Evolutionary conservation across 306 rosid genomes (phyloP), one percentile per base, ranked within the genome.

Genomic region (Vigna radiata): DNA sequence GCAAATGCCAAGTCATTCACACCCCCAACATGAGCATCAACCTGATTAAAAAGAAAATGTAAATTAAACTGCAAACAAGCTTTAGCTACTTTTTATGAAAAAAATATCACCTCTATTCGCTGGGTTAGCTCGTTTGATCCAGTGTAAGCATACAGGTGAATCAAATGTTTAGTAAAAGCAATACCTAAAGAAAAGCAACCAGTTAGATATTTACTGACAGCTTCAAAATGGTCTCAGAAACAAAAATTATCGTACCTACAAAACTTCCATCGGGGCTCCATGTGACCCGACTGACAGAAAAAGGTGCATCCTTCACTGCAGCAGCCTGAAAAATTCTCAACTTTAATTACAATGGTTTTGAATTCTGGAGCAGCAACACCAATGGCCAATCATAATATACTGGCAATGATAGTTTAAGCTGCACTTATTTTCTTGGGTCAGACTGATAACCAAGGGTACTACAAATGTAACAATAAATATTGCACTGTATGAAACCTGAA

Each of bases 1-100:
- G 93, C 97, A 85, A 93, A 93, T 59, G 92, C 95, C 83, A 93
- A 83, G 83, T 93, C 98, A 80, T 91, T 93, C 78, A 93, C 98
- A n/a, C 87, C 80, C 72, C 98, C 98, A 64, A 44, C 71, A 80
- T 93, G 97, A 77, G 98, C 98, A 49, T 88, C 91, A 80, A 91
- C 75, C 98, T 93, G 81, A 70, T 75, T 78, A 56, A 31, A 47
- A 81, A 71, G 37, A 52, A 54, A 72, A 77, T 61, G 75, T 33
- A 46, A 83, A 78, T 53, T 43, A 70, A 77, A 46, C 79, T 37
- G 77, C 73, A 78, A 29, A 54, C 18, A 76, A 82, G 79, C 56
- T 48, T 72, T 33, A 37, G 49, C 72, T 46, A 12, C 31, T 68
- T 56, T 46, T 56, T 19, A 66, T 61, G 61, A 77, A 74, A 68